Percentiles rank a stretch among this genome's conserved stretches.
These are phyloP conservation scores for Tuber microsphaerosporum DNA, from an alignment of 495 filamentous ascomycete species.

Conservation along the genomic window DNA sequence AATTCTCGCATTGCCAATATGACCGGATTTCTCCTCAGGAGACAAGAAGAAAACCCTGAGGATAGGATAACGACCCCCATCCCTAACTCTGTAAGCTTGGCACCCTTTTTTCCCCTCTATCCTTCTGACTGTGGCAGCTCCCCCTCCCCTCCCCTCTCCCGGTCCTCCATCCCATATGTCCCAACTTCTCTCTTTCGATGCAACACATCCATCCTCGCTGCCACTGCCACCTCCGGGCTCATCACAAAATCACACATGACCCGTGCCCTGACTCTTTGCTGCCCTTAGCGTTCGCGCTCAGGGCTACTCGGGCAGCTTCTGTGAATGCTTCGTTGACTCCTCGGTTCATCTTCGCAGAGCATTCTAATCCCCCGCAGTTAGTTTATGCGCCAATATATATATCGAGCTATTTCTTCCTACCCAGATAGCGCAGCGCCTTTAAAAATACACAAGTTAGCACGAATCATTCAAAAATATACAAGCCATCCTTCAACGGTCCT, in stretches of 20 bases:
- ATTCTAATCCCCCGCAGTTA: constrained; percentile 55
- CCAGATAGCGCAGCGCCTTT: constrained; percentile 79
- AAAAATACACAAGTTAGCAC: constrained; percentile 1
- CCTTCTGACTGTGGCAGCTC: not conserved
- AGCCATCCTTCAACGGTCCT: not conserved
- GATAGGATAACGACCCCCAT: constrained; percentile 3
- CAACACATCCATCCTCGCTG: not conserved
- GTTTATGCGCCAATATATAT: not conserved
- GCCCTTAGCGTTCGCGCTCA: constrained; percentile 68
- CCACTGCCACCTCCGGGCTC: not conserved
- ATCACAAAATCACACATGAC: constrained; percentile 30
- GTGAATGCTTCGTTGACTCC: constrained; percentile 98
- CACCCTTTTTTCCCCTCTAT: not conserved
- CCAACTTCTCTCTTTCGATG: constrained; percentile 2
- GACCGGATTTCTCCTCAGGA: not conserved
- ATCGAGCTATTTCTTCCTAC: constrained; percentile 45
- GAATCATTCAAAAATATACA: constrained; percentile 8
- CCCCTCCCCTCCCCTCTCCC: not conserved
- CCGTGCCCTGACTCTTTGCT: constrained; percentile 43
- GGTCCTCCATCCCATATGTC: not conserved
- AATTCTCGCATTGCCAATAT: constrained; percentile 7
- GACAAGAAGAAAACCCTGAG: not conserved
- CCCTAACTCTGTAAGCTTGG: not conserved
- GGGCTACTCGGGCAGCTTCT: constrained; percentile 91
- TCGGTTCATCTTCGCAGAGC: constrained; percentile 93